Evolutionary conservation across 2,329 filamentous ascomycete genomes (phyloP), one percentile per base, ranked within the genome.

Genomic region (Penicillium vulpinum): DNA sequence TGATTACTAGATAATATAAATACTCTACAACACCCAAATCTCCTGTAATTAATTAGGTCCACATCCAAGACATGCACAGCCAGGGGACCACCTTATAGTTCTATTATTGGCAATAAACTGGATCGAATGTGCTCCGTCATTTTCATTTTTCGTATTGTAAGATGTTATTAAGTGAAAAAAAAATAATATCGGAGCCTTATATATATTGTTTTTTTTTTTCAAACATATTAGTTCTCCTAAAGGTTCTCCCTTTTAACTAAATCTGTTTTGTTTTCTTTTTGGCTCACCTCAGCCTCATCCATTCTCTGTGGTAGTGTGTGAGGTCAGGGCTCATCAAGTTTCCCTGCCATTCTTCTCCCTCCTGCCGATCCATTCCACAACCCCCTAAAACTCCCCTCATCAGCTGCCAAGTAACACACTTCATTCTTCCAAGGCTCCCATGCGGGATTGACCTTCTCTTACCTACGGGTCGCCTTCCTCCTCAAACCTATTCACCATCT

Each of bases 321-420:
- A 28, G 11, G 13, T 15, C 15, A 33, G 18, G 29, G n/a, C n/a
- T n/a, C 15, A 3, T n/a, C 38, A 9, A 10, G 46, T 28, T 60
- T 59, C 56, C 56, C 57, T 58, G 46, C 61, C 67, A 70, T 70
- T 69, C 64, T 66, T 64, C 40, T 67, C 67, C 68, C 68, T 72
- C 69, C 69, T 72, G 71, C 64, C 70, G 71, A 73, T 73, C 71
- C 71, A 71, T 73, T 73, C 70, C 63, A 56, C 57, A 51, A 49
- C 62, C 41, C 48, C 51, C 46, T 57, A 52, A 52, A 18, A 38
- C 38, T 55, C 46, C 44, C 24, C 51, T 44, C 53, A 48, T 51
- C 46, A 47, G 28, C 48, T 49, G 59, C 48, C 49, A 39, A 46
- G 28, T 57, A 40, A n/a, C 44, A 44, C 28, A 54, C 57, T 50